phyloP scores from a whole-genome alignment of 108 stramenopile species.

The Nitzschia palea region DNA sequence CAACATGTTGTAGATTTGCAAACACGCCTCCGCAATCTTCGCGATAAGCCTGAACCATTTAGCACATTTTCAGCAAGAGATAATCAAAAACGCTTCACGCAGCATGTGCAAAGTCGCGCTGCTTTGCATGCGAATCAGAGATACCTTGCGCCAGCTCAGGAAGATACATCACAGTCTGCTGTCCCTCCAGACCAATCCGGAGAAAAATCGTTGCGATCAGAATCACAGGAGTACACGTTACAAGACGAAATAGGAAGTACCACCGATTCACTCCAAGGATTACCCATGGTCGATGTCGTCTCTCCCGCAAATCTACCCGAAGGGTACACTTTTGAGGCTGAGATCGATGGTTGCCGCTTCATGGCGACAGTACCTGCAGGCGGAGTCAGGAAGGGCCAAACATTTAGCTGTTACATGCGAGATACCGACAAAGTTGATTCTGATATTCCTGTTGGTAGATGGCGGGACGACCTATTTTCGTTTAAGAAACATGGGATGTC shows the following conservation, averaged over 20 bases:
- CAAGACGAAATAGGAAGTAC: too few relatives aligned
- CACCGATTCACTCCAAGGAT: background rate
- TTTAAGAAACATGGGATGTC: constrained; percentile 50
- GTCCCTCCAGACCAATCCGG: too few relatives aligned
- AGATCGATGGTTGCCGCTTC: constrained; percentile 58
- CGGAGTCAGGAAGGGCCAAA: constrained; percentile 70
- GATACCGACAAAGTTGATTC: constrained; percentile 50
- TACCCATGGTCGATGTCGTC: constrained; percentile 62
- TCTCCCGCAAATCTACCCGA: constrained; percentile 80
- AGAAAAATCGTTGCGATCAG: too few relatives aligned
- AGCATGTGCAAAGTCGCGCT: background rate
- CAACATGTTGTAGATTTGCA: constrained; percentile 74
- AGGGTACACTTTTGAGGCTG: constrained; percentile 81
- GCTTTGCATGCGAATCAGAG: constrained; percentile 7
- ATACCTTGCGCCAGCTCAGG: background rate
- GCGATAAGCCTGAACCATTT: constrained; percentile 5
- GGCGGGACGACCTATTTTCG: constrained; percentile 61
- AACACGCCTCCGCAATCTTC: constrained; percentile 43
- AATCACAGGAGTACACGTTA: too few relatives aligned
- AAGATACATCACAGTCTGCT: too few relatives aligned
- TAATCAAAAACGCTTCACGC: too few relatives aligned
- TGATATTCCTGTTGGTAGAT: constrained; percentile 46
- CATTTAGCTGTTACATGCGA: constrained; percentile 69
- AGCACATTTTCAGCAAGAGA: too few relatives aligned
- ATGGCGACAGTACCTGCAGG: constrained; percentile 74